A percentile compares a stretch with the other conserved stretches of the same genome.
phyloP scores from a whole-genome alignment of 768 basidiomycete species.

The Pleurotus giganteus region DNA sequence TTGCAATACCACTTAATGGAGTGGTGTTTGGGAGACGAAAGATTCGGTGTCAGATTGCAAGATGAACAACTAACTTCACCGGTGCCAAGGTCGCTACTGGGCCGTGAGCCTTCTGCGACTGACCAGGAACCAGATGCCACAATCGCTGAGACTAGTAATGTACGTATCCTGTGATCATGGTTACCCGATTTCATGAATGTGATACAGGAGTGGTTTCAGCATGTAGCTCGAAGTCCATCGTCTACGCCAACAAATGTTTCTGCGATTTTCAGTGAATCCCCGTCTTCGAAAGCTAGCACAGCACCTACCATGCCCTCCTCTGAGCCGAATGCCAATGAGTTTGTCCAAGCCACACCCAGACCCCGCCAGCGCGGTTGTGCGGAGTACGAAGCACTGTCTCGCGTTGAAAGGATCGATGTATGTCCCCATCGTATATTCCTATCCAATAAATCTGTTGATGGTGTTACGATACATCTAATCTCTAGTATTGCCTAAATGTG shows the following conservation, averaged over 20 bases:
- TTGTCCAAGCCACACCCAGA: background rate
- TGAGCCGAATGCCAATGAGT: background rate
- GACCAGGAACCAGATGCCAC: too few relatives aligned
- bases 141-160: too few relatives aligned
- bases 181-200: too few relatives aligned
- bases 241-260: too few relatives aligned
- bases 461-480: background rate
- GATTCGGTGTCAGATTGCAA: slow-evolving; percentile 11
- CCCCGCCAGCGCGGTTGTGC: slow-evolving; percentile 34
- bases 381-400: slow-evolving; percentile 42
- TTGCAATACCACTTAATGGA: slow-evolving; percentile 33
- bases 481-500: slow-evolving; percentile 69
- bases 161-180: too few relatives aligned
- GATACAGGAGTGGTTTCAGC: too few relatives aligned
- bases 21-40: slow-evolving; percentile 43
- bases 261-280: too few relatives aligned
- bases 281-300: slow-evolving; percentile 13
- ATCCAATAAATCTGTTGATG: background rate
- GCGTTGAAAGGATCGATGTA: slow-evolving; percentile 52
- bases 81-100: background rate
- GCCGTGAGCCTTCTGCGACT: background rate
- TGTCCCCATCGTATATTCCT: slow-evolving; percentile 16
- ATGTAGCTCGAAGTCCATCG: too few relatives aligned
- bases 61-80: slow-evolving; percentile 5
- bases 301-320: background rate